Conservation (phyloP, 306 rosid species). For the Fagus sylvatica region DNA sequence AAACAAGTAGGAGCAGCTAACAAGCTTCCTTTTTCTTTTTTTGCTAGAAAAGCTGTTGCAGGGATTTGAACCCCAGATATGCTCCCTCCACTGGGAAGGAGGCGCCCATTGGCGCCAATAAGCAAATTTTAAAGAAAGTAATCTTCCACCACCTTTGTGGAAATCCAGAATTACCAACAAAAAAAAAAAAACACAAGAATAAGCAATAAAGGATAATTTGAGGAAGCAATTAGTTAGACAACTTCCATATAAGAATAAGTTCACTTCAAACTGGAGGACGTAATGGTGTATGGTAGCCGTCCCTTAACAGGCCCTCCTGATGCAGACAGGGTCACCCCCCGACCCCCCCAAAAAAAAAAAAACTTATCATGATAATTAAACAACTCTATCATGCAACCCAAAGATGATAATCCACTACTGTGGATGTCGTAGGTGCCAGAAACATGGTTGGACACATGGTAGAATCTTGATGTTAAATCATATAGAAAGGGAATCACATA, state of each 20-base stretch:
- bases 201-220: neutral
- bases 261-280: too few species aligned
- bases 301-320: too few species aligned
- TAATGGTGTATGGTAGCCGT: too few species aligned
- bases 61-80: too few species aligned
- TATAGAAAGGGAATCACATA: slow-evolving; percentile 2
- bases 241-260: neutral
- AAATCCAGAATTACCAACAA: neutral
- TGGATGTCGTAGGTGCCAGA: neutral
- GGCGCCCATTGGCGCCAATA: neutral
- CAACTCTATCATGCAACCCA: slow-evolving; percentile 5
- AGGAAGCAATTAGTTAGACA: neutral
- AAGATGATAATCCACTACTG: neutral
- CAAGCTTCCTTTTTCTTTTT: too few species aligned
- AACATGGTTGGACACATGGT: neutral
- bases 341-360: too few species aligned
- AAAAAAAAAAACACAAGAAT: neutral
- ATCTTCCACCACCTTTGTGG: too few species aligned
- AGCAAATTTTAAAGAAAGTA: neutral
- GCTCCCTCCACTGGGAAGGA: too few species aligned
- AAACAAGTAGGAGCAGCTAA: neutral
- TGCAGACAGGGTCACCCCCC: too few species aligned
- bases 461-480: neutral
- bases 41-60: too few species aligned
- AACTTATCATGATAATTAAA: neutral